Percentiles rank a stretch among this genome's conserved stretches.
Conservation (phyloP, 2,329 filamentous ascomycete species). For the Fusarium devonianum region DNA sequence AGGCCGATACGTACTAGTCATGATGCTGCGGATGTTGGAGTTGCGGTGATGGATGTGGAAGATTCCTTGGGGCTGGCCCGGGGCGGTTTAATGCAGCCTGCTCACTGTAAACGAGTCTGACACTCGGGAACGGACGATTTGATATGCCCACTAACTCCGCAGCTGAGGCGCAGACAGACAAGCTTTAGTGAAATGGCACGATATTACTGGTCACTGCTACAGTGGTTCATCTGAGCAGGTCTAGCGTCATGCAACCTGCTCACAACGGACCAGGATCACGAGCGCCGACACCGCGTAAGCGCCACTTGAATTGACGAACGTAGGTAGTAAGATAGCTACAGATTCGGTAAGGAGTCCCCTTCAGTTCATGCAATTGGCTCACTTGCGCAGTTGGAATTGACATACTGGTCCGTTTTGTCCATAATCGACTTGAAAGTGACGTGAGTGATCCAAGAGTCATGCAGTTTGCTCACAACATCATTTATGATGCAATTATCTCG, state of each 20-base stretch:
- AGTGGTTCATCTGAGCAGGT: background rate
- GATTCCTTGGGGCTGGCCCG: conserved; percentile 13
- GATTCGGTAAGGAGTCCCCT: too few species aligned
- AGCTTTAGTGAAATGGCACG: background rate
- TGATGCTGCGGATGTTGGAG: background rate
- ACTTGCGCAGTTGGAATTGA: too few species aligned
- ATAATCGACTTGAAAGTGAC: background rate
- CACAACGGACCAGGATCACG: conserved; percentile 10
- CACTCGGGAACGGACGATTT: background rate
- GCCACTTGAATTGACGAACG: too few species aligned
- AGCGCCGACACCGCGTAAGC: too few species aligned
- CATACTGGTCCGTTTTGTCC: too few species aligned
- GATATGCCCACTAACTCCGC: background rate
- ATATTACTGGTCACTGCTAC: background rate
- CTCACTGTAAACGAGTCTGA: conserved; percentile 35
- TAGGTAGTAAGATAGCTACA: too few species aligned
- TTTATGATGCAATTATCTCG: background rate
- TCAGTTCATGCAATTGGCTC: conserved; percentile 13
- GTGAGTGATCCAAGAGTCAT: background rate
- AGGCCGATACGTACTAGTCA: background rate
- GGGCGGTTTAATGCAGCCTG: conserved; percentile 49
- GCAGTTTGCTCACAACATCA: conserved; percentile 2
- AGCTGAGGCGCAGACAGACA: conserved; percentile 18
- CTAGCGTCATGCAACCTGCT: conserved; percentile 27
- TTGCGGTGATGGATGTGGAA: conserved; percentile 12